Conservation (phyloP, 148 eudicot genomes). For the Cornus suecica region DNA sequence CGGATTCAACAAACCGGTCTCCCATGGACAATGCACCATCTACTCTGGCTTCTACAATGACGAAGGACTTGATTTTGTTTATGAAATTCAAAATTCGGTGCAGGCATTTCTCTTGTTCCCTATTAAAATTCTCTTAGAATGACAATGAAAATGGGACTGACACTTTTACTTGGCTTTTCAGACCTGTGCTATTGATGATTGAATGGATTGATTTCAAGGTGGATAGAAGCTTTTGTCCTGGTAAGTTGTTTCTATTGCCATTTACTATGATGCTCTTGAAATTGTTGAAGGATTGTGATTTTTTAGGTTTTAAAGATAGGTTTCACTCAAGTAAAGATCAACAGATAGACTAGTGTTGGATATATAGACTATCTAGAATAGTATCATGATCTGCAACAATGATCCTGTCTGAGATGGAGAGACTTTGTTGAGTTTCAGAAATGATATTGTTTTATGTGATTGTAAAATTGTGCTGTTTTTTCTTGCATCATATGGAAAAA, state of each 20-base stretch:
- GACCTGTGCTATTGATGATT: constrained; percentile 4
- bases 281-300: constrained; percentile 2
- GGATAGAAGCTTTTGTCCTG: constrained; percentile 12
- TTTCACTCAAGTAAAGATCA: constrained; percentile 15
- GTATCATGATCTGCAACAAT: constrained; percentile 20
- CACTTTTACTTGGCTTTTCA: constrained; percentile 10
- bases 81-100: constrained; percentile 11
- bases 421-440: constrained; percentile 9
- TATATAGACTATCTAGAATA: constrained; percentile 11
- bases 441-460: constrained; percentile 10
- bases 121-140: constrained; percentile 13
- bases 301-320: constrained; percentile 9
- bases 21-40: constrained; percentile 13
- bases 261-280: constrained; percentile 15
- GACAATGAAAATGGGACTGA: constrained; percentile 15
- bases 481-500: constrained; percentile 23
- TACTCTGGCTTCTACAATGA: constrained; percentile 21
- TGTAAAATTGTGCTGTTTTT: constrained; percentile 6
- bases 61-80: constrained; percentile 11
- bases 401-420: constrained; percentile 19
- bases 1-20: constrained; percentile 7
- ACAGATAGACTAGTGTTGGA: constrained; percentile 14
- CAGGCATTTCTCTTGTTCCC: constrained; percentile 10
- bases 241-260: background rate
- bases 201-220: constrained; percentile 18